These are phyloP conservation scores for Teratosphaeria pseudoeucalypti DNA, from an alignment of 2,329 filamentous ascomycete genomes.

Conservation along the genomic window DNA sequence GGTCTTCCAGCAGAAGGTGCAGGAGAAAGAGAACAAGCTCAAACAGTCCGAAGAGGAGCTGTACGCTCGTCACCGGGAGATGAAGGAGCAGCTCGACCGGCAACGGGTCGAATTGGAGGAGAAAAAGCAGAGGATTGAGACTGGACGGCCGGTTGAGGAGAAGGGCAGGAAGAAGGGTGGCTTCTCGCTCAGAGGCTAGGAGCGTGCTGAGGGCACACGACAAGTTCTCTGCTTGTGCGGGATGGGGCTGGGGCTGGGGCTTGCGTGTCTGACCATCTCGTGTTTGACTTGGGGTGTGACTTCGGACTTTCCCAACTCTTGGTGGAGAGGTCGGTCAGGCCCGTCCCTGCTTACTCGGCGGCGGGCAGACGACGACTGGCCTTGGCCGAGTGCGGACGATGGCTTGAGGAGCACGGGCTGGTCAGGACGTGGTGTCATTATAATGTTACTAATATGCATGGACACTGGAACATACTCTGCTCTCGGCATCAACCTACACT, in stretches of 20 bases:
- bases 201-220: slow-evolving; percentile 1
- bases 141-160: slow-evolving; percentile 89
- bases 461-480: neutral
- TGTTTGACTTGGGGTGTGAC: neutral
- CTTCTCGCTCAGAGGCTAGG: slow-evolving; percentile 71
- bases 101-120: slow-evolving; percentile 93
- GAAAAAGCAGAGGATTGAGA: slow-evolving; percentile 94
- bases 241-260: neutral
- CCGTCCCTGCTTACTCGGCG: neutral
- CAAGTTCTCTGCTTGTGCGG: neutral
- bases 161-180: slow-evolving; percentile 83
- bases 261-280: neutral
- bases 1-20: slow-evolving; percentile 99
- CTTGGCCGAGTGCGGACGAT: neutral
- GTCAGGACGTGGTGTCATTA: neutral
- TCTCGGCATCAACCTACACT: slow-evolving; percentile 1
- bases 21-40: slow-evolving; percentile 98
- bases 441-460: neutral
- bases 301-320: neutral
- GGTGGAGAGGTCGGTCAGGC: neutral
- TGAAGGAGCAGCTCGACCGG: slow-evolving; percentile 98
- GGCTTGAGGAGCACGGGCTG: neutral
- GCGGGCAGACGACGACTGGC: neutral
- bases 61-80: slow-evolving; percentile 94
- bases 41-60: slow-evolving; percentile 99